phyloP scores from a whole-genome alignment of 1,139 yeast species.

The Ogataea hybrid region DNA sequence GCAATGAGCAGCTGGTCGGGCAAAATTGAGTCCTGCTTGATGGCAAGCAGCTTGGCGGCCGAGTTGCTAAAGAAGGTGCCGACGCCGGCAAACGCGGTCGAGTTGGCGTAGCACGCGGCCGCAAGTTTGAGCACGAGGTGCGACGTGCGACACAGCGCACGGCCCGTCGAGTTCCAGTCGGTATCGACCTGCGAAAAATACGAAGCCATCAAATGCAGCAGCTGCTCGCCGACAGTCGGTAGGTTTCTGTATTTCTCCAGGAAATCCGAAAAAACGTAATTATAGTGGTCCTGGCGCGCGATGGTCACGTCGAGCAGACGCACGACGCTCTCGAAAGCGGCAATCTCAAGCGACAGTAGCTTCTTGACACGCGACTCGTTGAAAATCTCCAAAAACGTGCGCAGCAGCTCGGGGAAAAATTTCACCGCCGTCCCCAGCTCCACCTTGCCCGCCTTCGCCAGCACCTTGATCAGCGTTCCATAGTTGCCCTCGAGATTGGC shows the following conservation, averaged over 20 bases:
- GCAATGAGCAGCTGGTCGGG: constrained; percentile 60
- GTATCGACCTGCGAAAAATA: constrained; percentile 49
- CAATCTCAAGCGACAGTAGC: constrained; percentile 27
- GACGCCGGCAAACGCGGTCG: constrained; percentile 34
- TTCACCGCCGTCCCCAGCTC: constrained; percentile 45
- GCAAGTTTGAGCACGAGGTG: constrained; percentile 47
- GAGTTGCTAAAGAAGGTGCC: constrained; percentile 39
- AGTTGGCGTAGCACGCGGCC: constrained; percentile 31
- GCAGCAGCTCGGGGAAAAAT: constrained; percentile 52
- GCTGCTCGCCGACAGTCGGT: constrained; percentile 51
- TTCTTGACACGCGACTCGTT: constrained; percentile 22
- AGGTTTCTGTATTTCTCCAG: constrained; percentile 27
- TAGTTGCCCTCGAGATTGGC: constrained; percentile 24
- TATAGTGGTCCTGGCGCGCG: constrained; percentile 65
- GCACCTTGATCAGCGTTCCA: constrained; percentile 32
- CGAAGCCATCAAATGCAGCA: constrained; percentile 46
- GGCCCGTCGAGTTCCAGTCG: constrained; percentile 61
- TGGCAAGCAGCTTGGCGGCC: constrained; percentile 46
- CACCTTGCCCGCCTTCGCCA: constrained; percentile 46
- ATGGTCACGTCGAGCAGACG: constrained; percentile 62
- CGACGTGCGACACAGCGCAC: constrained; percentile 62
- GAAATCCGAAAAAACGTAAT: constrained; percentile 53
- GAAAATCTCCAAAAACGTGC: constrained; percentile 37
- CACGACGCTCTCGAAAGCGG: constrained; percentile 53
- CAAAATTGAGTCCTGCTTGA: constrained; percentile 46